Base-by-base conservation (phyloP, 2,329 filamentous ascomycete genomes). In the Coniella vitis region DNA sequence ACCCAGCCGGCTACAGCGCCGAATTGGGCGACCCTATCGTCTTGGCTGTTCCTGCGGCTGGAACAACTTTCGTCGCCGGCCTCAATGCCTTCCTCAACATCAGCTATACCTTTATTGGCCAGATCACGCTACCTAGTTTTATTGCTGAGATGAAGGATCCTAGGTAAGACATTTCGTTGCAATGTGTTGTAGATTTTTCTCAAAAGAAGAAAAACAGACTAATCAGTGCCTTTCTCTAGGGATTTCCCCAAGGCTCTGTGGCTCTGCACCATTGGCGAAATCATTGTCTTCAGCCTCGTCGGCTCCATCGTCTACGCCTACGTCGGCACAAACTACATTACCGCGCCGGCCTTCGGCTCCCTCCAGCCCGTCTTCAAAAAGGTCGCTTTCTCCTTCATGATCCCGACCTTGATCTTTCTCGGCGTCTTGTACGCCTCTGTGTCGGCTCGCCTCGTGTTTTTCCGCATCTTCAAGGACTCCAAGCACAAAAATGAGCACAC, bases 241-340 rank as follows among this genome's bases (percentile, higher is more conserved):
- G 90, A 96, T 57, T 96, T 96, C 62, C 89, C 89, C 58, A 96
- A 96, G 68, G 88, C 90, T 2, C 78, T 96, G 1, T 95, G 89
- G 81, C 85, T 84, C 2, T 90, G 94, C 53, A 95, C 90, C 10
- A 86, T 95, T 55, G 85, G 85, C 48, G 90, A 96, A 61, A 78
- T 95, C 49, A 78, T 95, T 51, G 75, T 95, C 16, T 96, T 95
- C 69, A 86, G 84, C 60, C 69, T 93, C 38, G 87, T 94, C 29
- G 90, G 90, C 19, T 74, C 77, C 3, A 78, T 95, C 49, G 79
- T 93, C 14, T 95, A 95, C 63, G 86, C 75, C n/a, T 95, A 88
- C 63, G 90, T 86, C 0, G 90, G 90, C 42, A 90, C 85, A 46
- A 84, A 95, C 62, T 95, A 95, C 72, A 88, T 90, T 69, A 90